Base-by-base conservation (phyloP, 2,329 filamentous ascomycete genomes). In the Verticillium nonalfalfae region DNA sequence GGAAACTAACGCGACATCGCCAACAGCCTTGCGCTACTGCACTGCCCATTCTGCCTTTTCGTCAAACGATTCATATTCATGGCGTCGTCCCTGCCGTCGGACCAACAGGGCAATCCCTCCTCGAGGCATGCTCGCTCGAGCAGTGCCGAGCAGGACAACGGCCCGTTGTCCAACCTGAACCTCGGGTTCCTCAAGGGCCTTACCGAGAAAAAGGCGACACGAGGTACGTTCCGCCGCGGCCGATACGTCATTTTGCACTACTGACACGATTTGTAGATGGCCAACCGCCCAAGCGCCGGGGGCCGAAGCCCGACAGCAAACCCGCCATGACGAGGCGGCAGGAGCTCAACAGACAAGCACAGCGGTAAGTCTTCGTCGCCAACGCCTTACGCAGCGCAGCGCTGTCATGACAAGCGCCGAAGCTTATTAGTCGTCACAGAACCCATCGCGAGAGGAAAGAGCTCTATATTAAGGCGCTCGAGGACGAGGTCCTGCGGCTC, bases 401-500 rank as follows among this genome's bases (percentile, higher is more conserved):
- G 61, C n/a, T 21, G 18, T 33, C 35, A 34, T 26, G 13, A 18
- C 18, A 40, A 63, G 61, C 67, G 58, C 52, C 26, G 52, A 52
- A 54, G 33, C 61, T 65, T 18, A 65, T 34, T 58, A 57, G 31
- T 62, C 72, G 38, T 60, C 40, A n/a, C 59, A 97, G 95, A 72
- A 98, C 95, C 18, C 95, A 99, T 75, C 92, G 95, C 61, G 95
- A 98, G 77, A 87, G 95, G 67, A 98, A 98, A 74, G 95, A 98
- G 76, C 84, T 93, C 69, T 98, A 98, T 74, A 96, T 97, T 79
- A 96, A 96, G 74, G 87, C 90, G 11, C 85, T 98, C 15, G 95
- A 99, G 75, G 89, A 94, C 70, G 93, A 98, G 76, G 90, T 98
- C 5, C 81, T 96, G 21, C 88, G 92, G 57, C 81, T 98, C 54